Evolutionary conservation across 2,329 filamentous ascomycete species (phyloP).

Genomic region (Immersiporthe knoxdaviesiana): DNA sequence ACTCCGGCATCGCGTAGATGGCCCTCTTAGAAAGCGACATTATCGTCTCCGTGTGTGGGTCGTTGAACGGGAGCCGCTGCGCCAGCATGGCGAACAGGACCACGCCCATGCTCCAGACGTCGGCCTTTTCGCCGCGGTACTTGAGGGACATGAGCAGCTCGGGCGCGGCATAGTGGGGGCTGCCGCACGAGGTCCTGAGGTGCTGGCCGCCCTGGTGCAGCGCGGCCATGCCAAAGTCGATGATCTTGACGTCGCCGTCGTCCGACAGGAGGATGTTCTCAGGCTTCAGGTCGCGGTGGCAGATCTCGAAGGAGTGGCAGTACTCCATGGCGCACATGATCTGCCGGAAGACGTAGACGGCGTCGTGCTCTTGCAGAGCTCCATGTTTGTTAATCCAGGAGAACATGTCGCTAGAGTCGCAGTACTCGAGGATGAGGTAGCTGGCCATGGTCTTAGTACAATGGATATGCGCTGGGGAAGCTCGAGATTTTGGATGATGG

Average conservation of each 20-base stretch:
- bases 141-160: conserved; percentile 78
- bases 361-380: conserved; percentile 76
- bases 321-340: conserved; percentile 91
- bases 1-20: conserved; percentile 62
- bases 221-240: conserved; percentile 97
- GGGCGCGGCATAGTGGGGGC: conserved; percentile 94
- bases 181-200: conserved; percentile 89
- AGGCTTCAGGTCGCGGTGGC: conserved; percentile 93
- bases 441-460: too few relatives aligned
- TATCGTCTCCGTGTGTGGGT: conserved; percentile 58
- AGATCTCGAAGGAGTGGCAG: conserved; percentile 92
- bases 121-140: conserved; percentile 84
- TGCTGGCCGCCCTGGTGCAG: conserved; percentile 78
- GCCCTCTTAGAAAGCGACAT: conserved; percentile 64
- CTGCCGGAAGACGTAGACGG: conserved; percentile 86
- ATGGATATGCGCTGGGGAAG: too few relatives aligned
- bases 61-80: conserved; percentile 81
- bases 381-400: conserved; percentile 78
- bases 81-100: conserved; percentile 88
- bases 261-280: conserved; percentile 91
- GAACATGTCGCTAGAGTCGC: conserved; percentile 80
- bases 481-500: too few relatives aligned
- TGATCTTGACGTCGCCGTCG: conserved; percentile 82
- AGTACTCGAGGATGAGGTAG: conserved; percentile 92
- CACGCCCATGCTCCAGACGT: conserved; percentile 93